phyloP scores from a whole-genome alignment of 176 grass and related monocot genomes.

The Carex myosuroides region DNA sequence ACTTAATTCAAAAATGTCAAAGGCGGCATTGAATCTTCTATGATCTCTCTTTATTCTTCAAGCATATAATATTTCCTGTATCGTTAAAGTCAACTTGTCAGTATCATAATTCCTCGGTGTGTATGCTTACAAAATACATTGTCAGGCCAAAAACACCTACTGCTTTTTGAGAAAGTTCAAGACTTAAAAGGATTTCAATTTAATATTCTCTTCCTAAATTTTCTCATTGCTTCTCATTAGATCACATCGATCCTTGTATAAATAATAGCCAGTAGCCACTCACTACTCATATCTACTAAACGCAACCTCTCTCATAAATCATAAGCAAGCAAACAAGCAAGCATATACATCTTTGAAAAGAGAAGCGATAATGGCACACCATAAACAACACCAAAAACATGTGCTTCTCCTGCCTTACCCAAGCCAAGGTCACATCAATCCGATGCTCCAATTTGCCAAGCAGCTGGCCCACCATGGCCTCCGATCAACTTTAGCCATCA shows the following conservation, averaged over 20 bases:
- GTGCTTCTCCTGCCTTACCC: slow-evolving; percentile 60
- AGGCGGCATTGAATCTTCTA: too few relatives aligned
- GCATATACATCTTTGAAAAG: not conserved
- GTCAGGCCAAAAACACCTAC: too few relatives aligned
- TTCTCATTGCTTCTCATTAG: too few relatives aligned
- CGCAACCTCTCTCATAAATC: not conserved
- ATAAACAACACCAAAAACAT: not conserved
- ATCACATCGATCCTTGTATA: not conserved
- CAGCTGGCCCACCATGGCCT: slow-evolving; percentile 42
- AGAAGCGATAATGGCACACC: not conserved
- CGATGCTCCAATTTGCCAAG: slow-evolving; percentile 79
- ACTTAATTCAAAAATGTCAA: too few relatives aligned
- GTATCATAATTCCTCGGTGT: too few relatives aligned
- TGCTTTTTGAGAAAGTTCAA: too few relatives aligned
- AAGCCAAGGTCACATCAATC: slow-evolving; percentile 80
- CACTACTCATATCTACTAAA: not conserved
- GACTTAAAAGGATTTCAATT: too few relatives aligned
- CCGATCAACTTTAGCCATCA: slow-evolving; percentile 49
- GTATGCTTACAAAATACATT: too few relatives aligned
- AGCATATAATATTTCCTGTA: too few relatives aligned
- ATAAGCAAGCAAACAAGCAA: not conserved
- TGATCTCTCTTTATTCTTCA: too few relatives aligned
- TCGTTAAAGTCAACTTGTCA: too few relatives aligned
- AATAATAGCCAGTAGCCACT: not conserved
- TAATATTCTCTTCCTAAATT: too few relatives aligned